Base-by-base conservation (phyloP, 257 asterid species). In the Capsicum pubescens region DNA sequence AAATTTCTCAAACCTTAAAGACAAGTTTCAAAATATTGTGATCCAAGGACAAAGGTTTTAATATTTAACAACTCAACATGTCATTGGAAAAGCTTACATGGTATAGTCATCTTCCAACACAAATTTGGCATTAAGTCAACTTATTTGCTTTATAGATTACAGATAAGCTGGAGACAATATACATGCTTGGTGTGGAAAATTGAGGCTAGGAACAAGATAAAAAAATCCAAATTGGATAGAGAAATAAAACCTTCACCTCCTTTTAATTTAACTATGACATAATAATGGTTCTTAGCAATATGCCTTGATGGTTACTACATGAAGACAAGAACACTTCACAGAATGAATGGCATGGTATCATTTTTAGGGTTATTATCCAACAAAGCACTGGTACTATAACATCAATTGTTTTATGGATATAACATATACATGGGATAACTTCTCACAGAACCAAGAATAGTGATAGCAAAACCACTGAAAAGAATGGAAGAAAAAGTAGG, bases 321-420 rank as follows among this genome's bases (percentile, higher is more conserved):
- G 83, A 21, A 85, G 21, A 79, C 8, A 36, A 50, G 70, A 7
- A 26, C 32, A 70, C 50, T 82, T 63, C 88, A 90, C 10, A 42
- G 50, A 71, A 85, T 82, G 16, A 84, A 32, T 42, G 21, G 14
- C 36, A 67, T 83, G 79, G 72, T 50, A 79, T 61, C 16, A 77
- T 35, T 87, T 50, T 9, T 87, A 3, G 83, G 50, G 87, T 87
- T 86, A 87, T 66, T 83, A 79, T 84, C 84, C 82, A 80, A 84
- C 88, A 82, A 85, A 84, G 59, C 7, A 32, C 82, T 86, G 86
- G 87, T 64, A 84, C 4, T 9, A 6, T 39, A 76, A 77, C 11
- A 81, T 70, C 86, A 81, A 85, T 13, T 87, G 87, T 84, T 85
- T 77, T 85, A 85, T 55, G 12, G 69, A 87, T 85, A 88, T 85